A percentile compares a stretch with the other conserved stretches of the same genome.
Evolutionary conservation across 345 rosid genomes (phyloP).

Genomic region (Pugionium cornutum): DNA sequence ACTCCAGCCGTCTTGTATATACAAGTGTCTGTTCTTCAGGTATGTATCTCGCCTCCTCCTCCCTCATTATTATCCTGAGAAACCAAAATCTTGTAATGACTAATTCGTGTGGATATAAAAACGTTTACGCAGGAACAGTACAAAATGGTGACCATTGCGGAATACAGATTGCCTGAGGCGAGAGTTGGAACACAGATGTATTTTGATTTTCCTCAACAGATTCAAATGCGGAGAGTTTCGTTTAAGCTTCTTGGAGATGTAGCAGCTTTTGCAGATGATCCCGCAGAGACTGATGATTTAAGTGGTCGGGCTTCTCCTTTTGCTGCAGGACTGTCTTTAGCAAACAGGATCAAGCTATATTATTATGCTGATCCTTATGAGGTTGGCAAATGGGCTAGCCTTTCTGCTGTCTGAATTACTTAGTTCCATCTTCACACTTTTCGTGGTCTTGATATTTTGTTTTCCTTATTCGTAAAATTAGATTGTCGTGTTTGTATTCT

Average conservation of each 20-base stretch:
- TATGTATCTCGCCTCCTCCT: constrained; percentile 35
- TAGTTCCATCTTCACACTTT: constrained; percentile 19
- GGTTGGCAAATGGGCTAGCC: constrained; percentile 89
- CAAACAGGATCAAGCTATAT: constrained; percentile 66
- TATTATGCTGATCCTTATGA: constrained; percentile 77
- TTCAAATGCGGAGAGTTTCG: constrained; percentile 60
- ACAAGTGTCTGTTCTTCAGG: constrained; percentile 90
- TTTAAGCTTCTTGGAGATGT: constrained; percentile 81
- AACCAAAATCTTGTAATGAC: constrained; percentile 3
- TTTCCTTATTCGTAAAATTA: constrained; percentile 7
- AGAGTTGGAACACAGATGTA: constrained; percentile 76
- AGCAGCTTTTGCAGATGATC: constrained; percentile 71
- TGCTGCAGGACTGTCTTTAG: constrained; percentile 74
- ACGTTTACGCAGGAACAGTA: constrained; percentile 52
- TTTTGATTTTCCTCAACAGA: constrained; percentile 72
- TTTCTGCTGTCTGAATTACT: constrained; percentile 54
- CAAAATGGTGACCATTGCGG: constrained; percentile 77
- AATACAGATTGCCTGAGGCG: constrained; percentile 79
- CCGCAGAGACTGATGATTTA: constrained; percentile 67
- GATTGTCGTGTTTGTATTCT: constrained; percentile 9
- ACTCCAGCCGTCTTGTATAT: constrained; percentile 76
- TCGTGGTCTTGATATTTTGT: constrained; percentile 10
- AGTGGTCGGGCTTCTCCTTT: constrained; percentile 44
- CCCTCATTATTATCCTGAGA: not conserved
- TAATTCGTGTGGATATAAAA: not conserved